Conservation (phyloP, 495 filamentous ascomycete species). For the Daldinia caldariorum region DNA sequence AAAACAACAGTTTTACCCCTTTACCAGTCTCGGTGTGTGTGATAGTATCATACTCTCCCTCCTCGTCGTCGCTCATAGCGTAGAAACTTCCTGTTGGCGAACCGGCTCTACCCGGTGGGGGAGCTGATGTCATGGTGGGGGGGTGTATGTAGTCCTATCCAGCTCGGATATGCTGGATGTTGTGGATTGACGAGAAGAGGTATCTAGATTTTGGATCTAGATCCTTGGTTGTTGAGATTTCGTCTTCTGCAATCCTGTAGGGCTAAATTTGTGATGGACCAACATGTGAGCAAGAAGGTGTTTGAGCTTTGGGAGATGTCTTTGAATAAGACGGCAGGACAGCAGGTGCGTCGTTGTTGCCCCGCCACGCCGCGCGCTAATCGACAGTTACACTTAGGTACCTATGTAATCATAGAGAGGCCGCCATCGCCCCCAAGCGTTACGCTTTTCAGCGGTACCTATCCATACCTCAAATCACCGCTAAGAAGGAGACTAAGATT, state of each 20-base stretch:
- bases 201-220: slow-evolving; percentile 20
- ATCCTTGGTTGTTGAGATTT: slow-evolving; percentile 16
- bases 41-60: slow-evolving; percentile 95
- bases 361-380: slow-evolving; percentile 35
- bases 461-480: slow-evolving; percentile 16
- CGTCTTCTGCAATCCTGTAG: slow-evolving; percentile 16
- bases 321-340: slow-evolving; percentile 30
- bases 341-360: slow-evolving; percentile 22
- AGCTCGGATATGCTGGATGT: slow-evolving; percentile 36
- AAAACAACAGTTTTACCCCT: slow-evolving; percentile 94
- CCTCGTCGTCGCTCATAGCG: slow-evolving; percentile 95
- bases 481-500: slow-evolving; percentile 27
- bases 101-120: slow-evolving; percentile 48
- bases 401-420: slow-evolving; percentile 3
- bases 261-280: slow-evolving; percentile 32
- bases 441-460: slow-evolving; percentile 1
- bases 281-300: slow-evolving; percentile 30
- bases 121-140: slow-evolving; percentile 49
- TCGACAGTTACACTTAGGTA: no score
- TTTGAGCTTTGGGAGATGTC: slow-evolving; percentile 21
- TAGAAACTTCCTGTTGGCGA: slow-evolving; percentile 94
- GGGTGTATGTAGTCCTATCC: slow-evolving; percentile 35
- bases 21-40: slow-evolving; percentile 79
- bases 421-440: not conserved
- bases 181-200: slow-evolving; percentile 19